Base-by-base conservation (phyloP, 192 early-diverging fungal species). In the Coemansia sp. region DNA sequence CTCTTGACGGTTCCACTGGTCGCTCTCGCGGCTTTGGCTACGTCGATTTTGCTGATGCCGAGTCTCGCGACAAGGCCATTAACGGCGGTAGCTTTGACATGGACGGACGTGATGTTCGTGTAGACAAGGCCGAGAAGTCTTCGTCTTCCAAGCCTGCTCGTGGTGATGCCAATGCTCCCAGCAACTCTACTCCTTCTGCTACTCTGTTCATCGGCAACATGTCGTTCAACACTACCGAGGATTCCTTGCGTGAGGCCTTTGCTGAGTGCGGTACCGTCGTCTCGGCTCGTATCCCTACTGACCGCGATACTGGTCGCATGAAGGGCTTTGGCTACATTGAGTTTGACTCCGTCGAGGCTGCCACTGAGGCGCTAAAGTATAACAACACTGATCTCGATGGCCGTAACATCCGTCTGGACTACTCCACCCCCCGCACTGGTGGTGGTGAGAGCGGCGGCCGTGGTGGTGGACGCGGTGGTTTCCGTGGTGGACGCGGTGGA, bases 291-390 rank as follows among this genome's bases (percentile, higher is more conserved):
- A 85, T 99, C 62, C 78, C 93, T 61, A 89, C 88, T 57, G 95
- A 96, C 78, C 89, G 84, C 60, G 92, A 94, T 34, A 87, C 83
- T 44, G 92, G 91, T 47, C 89, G 90, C 74, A 89, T 91, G 69
- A 98, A 97, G 81, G 98, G 98, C 60, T 99, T 92, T 73, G 96
- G 95, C 36, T 98, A 99, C 85, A 89, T 95, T 52, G 96, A 99
- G 89, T 99, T 99, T 78, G 89, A 91, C 39, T 88, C 91, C 61
- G 63, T 92, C 16, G 94, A 97, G 66, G 95, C 92, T 15, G 93
- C 97, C n/a, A 90, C 90, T n/a, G 93, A 90, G 68, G 97, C 97
- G n/a, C 93, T 97, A 57, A 86, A 89, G 65, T 87, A 93, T 87
- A 93, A 96, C 76, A 91, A 90, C 67, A 67, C 78, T 9, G 89